Base-by-base conservation (phyloP, 2,329 filamentous ascomycete genomes). In the Neofusicoccum ribis region DNA sequence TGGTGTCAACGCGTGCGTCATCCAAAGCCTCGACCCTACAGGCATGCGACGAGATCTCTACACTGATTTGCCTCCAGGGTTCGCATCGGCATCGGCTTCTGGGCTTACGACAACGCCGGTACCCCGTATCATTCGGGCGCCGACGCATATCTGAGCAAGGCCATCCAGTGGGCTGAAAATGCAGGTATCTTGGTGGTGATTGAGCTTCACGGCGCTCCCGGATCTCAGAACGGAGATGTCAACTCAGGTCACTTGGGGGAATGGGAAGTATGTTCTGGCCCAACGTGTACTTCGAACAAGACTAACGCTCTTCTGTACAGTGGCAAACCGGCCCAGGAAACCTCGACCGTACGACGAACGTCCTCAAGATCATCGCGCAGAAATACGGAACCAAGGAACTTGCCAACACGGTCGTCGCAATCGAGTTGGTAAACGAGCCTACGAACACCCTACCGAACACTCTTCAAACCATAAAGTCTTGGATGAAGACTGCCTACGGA, bases 181-280 rank as follows among this genome's bases (percentile, higher is more conserved):
- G 73, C 78, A 15, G 78, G 78, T 2, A 71, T 84, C 49, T 80
- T 82, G 70, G 78, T 85, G 11, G 79, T 82, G 69, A 78, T 85
- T 27, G 83, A 85, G 68, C 75, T 82, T n/a, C 83, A 84, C 68
- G 82, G 79, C 39, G 79, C 80, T 3, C 82, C 82, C 15, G 79
- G 79, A 76, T 88, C 85, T 3, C 82, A 85, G 68, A 85, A 85
- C 68, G 84, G 83, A 11, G 84, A 83, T 67, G 77, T 77, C 39
- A 71, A 73, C 66, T 74, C 70, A 44, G 74, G 74, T 12, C 80
- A 78, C 50, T 8, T 20, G 3, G 63, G 63, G 34, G 15, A 15
- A n/a, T 7, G 17, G 17, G 34, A 15, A 72, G 56, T 60, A 46
- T 17, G 39, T 46, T 3, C 4, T 14, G n/a, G 9, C 69, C 3